A percentile compares a stretch with the other conserved stretches of the same genome.
These are phyloP conservation scores for Rhynchosporium secalis DNA, from an alignment of 2,329 filamentous ascomycete genomes.

Conservation along the genomic window DNA sequence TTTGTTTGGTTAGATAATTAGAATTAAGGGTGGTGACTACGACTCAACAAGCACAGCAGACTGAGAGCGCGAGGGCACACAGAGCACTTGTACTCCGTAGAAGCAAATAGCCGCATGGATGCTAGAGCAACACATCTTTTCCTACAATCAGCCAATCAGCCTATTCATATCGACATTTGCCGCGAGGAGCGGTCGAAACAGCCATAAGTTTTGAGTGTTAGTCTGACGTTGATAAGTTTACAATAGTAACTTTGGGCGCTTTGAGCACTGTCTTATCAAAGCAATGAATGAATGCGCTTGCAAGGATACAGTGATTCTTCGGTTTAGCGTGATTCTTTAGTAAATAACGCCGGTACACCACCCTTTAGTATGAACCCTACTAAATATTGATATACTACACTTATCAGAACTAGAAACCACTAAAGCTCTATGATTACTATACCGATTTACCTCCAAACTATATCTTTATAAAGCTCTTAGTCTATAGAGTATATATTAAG, in stretches of 20 bases:
- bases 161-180: constrained; percentile 1
- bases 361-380: no score
- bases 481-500: no score
- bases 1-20: not conserved
- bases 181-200: constrained; percentile 11
- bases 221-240: constrained; percentile 6
- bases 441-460: no score
- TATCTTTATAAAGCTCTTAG: no score
- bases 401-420: no score
- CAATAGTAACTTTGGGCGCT: not conserved
- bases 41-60: not conserved
- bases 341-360: no score
- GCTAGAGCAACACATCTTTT: not conserved
- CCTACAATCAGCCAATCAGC: not conserved
- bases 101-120: constrained; percentile 4
- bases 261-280: constrained; percentile 8
- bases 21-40: constrained; percentile 14
- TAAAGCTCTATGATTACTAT: no score
- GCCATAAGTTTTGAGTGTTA: not conserved
- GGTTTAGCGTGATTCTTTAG: no score
- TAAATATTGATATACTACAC: no score
- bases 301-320: no score
- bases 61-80: not conserved
- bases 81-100: not conserved
- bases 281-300: not conserved